Evolutionary conservation across 495 filamentous ascomycete species (phyloP).

Genomic region (Jackrogersella minutella): DNA sequence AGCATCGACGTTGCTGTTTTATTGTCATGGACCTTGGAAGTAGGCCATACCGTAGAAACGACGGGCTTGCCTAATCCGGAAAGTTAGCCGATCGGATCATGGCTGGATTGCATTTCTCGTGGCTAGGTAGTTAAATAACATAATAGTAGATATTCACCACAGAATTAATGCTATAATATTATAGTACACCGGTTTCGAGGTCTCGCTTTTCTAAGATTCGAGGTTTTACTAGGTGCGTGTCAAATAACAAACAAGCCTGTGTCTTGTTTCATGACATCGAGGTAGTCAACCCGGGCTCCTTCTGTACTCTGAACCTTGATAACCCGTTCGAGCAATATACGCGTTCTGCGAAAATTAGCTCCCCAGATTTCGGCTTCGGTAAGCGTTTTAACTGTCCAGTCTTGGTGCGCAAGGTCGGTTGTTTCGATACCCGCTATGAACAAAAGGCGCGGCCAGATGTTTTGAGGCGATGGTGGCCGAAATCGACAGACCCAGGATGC

Average conservation of each 20-base stretch:
- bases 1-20: not conserved
- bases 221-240: not conserved
- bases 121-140: not conserved
- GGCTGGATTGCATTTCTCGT: not conserved
- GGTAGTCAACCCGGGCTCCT: slow-evolving; percentile 26
- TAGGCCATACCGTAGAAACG: not conserved
- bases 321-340: slow-evolving; percentile 20
- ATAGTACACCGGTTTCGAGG: not conserved
- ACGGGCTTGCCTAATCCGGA: slow-evolving; percentile 7
- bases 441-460: slow-evolving; percentile 27
- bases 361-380: slow-evolving; percentile 26
- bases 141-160: not conserved
- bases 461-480: slow-evolving; percentile 26
- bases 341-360: slow-evolving; percentile 25
- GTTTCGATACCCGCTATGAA: slow-evolving; percentile 31
- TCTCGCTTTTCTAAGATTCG: not conserved
- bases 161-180: not conserved
- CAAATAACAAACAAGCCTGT: slow-evolving; percentile 23
- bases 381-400: slow-evolving; percentile 20
- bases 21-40: not conserved
- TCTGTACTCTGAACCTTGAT: slow-evolving; percentile 25
- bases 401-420: slow-evolving; percentile 21
- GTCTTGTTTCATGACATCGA: slow-evolving; percentile 28
- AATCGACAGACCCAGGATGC: slow-evolving; percentile 20
- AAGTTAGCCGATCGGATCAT: slow-evolving; percentile 14